These are phyloP conservation scores for Acanthamoeba quina DNA, from an alignment of 208 protist genomes.

Conservation along the genomic window DNA sequence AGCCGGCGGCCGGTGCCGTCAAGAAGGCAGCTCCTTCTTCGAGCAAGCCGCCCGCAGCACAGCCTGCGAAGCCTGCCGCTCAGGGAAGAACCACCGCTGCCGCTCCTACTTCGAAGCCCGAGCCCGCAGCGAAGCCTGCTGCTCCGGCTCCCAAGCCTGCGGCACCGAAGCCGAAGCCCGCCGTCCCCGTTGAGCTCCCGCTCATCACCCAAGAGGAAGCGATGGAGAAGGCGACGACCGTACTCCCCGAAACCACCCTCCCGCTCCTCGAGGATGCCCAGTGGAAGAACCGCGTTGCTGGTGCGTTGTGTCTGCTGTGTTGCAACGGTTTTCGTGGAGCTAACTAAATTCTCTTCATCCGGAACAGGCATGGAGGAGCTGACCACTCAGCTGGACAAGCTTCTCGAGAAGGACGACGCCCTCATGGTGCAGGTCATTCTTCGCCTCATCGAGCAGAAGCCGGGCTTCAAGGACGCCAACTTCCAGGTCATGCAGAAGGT, in stretches of 20 bases:
- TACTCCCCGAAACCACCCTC: constrained; percentile 19
- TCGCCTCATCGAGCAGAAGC: constrained; percentile 53
- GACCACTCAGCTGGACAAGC: constrained; percentile 17
- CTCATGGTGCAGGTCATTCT: constrained; percentile 54
- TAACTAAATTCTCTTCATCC: not conserved
- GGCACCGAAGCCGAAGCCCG: not conserved
- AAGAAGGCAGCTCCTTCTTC: not conserved
- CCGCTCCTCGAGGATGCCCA: constrained; percentile 33
- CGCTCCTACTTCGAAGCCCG: not conserved
- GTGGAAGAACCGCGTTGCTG: constrained; percentile 44
- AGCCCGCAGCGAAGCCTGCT: not conserved
- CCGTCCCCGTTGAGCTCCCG: constrained; percentile 7
- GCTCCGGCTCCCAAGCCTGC: not conserved
- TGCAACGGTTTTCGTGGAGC: too few relatives aligned
- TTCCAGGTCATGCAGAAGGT: constrained; percentile 61
- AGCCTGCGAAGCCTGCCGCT: not conserved
- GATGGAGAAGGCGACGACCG: constrained; percentile 37
- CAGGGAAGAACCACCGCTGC: not conserved
- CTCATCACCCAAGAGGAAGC: constrained; percentile 55
- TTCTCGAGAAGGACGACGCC: constrained; percentile 48
- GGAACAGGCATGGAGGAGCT: constrained; percentile 63
- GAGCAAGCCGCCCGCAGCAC: not conserved
- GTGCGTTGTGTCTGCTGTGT: not conserved
- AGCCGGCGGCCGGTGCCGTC: not conserved
- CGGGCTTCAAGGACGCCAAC: constrained; percentile 69